Base-by-base conservation (phyloP, 2,329 filamentous ascomycete genomes). In the Penicillium sp. region DNA sequence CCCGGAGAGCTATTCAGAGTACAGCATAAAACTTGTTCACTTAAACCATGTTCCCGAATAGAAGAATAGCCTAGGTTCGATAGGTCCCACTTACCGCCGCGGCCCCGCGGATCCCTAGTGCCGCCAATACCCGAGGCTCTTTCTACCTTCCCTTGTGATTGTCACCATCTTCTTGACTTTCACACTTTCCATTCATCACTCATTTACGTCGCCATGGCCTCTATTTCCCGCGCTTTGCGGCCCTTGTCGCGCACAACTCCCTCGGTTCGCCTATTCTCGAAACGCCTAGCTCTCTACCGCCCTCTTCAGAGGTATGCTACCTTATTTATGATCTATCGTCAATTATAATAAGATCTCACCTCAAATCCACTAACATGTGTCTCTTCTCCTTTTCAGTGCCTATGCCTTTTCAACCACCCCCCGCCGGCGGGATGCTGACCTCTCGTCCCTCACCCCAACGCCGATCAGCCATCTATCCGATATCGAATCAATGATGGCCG, bases 391-490 rank as follows among this genome's bases (percentile, higher is more conserved):
- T 42, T 41, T 55, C 37, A 80, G 76, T 61, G 65, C 71, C 12
- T 83, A 85, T 63, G 69, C 80, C 20, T 81, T 91, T 55, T 88
- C 86, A 35, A 82, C 82, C 47, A 89, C 87, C 0, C 63, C 81
- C 43, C 72, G 77, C 58, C 81, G 81, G 64, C 82, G 79, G 63
- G 79, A 80, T 62, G 67, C 79, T 56, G 78, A 94, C 75, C 85
- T 96, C 67, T 82, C 87, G 58, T 86, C 89, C 46, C 83, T 97
- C 62, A 87, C 88, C 0, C 93, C 94, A 1, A 97, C 93, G 6
- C 94, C 94, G 50, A 96, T 99, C 77, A 89, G 89, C 42, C 92
- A 96, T 75, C 82, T 96, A 61, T 95, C 90, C 65, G 94, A 99
- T 77, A 87, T 89, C 56, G 94, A 99, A 78, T 70, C 84, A 14